Evolutionary conservation across 495 filamentous ascomycete species (phyloP), one percentile per base, ranked within the genome.

Genomic region (Penicillium ochrochloron): DNA sequence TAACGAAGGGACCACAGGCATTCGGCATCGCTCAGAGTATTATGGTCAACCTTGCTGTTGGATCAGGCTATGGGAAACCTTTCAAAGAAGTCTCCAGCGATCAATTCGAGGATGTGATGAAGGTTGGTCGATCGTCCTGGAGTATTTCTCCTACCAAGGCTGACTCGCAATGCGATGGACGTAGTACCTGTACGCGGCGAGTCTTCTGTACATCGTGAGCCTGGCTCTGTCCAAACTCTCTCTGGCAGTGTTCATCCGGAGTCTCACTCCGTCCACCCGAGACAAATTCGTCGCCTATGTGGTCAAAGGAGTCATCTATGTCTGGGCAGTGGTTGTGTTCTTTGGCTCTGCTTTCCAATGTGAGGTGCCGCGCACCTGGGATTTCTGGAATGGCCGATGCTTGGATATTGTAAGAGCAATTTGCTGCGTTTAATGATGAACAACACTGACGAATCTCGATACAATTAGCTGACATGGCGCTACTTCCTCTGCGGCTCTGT

Each of bases 271-370:
- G 11, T 63, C 60, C 0, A 33, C 50, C 10, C 65, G 57, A 25
- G 70, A 73, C 31, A 56, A 66, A 52, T 39, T 54, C 27, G 53
- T 71, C 41, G 72, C 70, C 11, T 53, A 51, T 11, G n/a, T 62
- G 10, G 58, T 72, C 17, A 62, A 67, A 51, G 57, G 54, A 1
- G 48, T 66, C 2, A 50, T 64, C 6, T 56, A 50, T 17, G 50
- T 57, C 11, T 71, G 71, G 73, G 63, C 63, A 4, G 29, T 68
- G n/a, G 62, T 67, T 17, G 63, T 58, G 0, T 44, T 75, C 12
- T 64, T 73, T 34, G 70, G 62, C 2, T 65, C 61, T 48, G 67
- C 71, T 1, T 72, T 76, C 52, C 69, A 72, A 63, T 76, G 74
- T 53, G 39, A 61, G 5, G 17, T 66, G 39, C 65, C 69, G 8